Conservation (phyloP, 2,329 filamentous ascomycete genomes). For the Emmonsiellopsis sp. region DNA sequence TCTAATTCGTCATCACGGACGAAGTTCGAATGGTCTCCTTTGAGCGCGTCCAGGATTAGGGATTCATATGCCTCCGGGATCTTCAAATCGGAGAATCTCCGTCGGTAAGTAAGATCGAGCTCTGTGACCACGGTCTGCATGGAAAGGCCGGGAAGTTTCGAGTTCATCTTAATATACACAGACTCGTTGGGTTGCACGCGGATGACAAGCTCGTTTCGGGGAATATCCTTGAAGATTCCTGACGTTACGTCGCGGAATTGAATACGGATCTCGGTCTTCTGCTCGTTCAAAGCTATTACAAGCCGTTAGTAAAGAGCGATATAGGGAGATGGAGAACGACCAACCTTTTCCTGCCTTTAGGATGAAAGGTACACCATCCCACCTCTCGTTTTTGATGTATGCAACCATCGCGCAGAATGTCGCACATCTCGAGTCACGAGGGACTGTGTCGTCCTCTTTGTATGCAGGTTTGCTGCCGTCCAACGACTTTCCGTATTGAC, state of each 20-base stretch:
- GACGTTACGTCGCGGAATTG: conserved; percentile 99
- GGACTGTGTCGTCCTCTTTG: conserved; percentile 97
- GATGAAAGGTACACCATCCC: conserved; percentile 99
- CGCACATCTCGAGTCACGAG: conserved; percentile 92
- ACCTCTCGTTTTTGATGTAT: conserved; percentile 99
- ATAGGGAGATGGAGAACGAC: not conserved
- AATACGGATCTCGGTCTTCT: conserved; percentile 98
- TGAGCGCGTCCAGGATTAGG: conserved; percentile 90
- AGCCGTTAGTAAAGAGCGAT: not conserved
- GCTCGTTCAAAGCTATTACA: conserved; percentile 77
- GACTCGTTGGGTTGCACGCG: conserved; percentile 99
- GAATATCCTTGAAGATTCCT: conserved; percentile 99
- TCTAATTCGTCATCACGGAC: conserved; percentile 94
- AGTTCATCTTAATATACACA: conserved; percentile 99
- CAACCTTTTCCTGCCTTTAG: conserved; percentile 88
- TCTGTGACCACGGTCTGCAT: conserved; percentile 99
- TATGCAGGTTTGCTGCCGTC: conserved; percentile 95
- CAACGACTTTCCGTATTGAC: conserved; percentile 92
- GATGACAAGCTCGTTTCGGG: conserved; percentile 97
- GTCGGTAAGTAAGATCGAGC: conserved; percentile 93
- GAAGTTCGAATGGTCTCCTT: conserved; percentile 99
- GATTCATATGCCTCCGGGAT: conserved; percentile 99
- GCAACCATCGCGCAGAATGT: conserved; percentile 96
- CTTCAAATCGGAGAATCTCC: conserved; percentile 97
- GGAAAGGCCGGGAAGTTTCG: conserved; percentile 92